These are phyloP conservation scores for Prunella vulgaris DNA, from an alignment of 257 asterid species.

Conservation along the genomic window DNA sequence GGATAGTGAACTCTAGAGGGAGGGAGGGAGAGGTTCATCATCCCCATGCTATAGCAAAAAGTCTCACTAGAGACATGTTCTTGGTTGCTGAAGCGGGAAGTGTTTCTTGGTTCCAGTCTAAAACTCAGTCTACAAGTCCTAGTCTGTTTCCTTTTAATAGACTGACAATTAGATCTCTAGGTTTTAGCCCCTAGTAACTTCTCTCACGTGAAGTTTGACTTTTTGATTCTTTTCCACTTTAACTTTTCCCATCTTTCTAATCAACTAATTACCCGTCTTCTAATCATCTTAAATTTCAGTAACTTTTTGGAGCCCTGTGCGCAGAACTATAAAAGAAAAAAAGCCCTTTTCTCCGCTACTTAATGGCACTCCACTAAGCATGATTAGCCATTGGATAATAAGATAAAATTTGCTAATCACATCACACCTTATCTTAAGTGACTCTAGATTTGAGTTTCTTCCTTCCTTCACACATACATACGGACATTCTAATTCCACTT, in stretches of 20 bases:
- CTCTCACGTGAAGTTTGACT: conserved; percentile 60
- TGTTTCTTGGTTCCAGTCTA: conserved; percentile 8
- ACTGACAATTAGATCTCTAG: conserved; percentile 32
- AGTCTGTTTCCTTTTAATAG: conserved; percentile 26
- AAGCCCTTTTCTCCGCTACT: conserved; percentile 27
- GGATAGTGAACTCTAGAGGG: conserved; percentile 8
- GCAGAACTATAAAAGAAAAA: conserved; percentile 24
- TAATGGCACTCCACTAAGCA: conserved; percentile 38
- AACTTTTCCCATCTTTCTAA: conserved; percentile 26
- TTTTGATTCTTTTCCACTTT: conserved; percentile 34
- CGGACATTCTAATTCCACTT: conserved; percentile 36
- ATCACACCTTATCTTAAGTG: conserved; percentile 27
- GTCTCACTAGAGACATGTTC: conserved; percentile 23
- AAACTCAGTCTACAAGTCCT: conserved; percentile 25
- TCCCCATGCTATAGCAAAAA: conserved; percentile 33
- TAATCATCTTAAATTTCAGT: conserved; percentile 33
- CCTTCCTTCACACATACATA: no score
- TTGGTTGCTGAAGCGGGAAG: conserved; percentile 22
- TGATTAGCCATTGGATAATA: conserved; percentile 36
- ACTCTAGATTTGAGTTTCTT: conserved; percentile 27
- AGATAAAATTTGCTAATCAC: conserved; percentile 37
- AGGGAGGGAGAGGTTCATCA: conserved; percentile 19
- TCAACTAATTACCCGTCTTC: conserved; percentile 38
- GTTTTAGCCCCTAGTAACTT: conserved; percentile 33
- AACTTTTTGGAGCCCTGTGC: conserved; percentile 59